Base-by-base conservation (phyloP, 2,329 filamentous ascomycete genomes). In the Ophiostoma montium region DNA sequence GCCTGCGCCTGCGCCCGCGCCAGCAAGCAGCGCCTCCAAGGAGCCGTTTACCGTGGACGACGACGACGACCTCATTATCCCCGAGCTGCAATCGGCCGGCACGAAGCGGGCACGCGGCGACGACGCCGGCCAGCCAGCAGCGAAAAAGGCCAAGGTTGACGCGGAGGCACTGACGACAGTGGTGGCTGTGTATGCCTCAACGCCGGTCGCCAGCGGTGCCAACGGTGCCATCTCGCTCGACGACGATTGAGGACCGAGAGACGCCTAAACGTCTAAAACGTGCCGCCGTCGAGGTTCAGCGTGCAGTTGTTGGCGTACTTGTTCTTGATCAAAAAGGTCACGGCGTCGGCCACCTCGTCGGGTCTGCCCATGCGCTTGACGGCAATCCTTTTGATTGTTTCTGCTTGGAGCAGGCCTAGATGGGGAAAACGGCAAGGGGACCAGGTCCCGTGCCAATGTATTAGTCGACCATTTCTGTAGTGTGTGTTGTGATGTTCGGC, bases 251-350 rank as follows among this genome's bases (percentile, higher is more conserved):
- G 35, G 35, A n/a, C n/a, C n/a, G n/a, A n/a, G n/a, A n/a, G n/a
- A n/a, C n/a, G n/a, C n/a, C n/a, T 64, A 65, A 46, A 84, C 84
- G 62, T 84, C 10, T 31, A 12, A 9, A 44, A 88, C 56, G 94
- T 63, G 1, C 88, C 88, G 15, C 88, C 88, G 63, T 94, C 88
- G 27, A 95, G 70, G 62, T 89, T 92, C 47, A 95, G 70, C 46
- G 89, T 73, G 62, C 86, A 92, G 56, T 94, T 94, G 62, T 90
- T 90, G 50, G 86, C 84, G 65, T 90, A 95, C 54, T 76, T 68
- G 63, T 92, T 94, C 43, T 73, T 72, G 30, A 78, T 82, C 15
- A 94, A 71, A 62, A 94, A 94, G 27, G 82, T 60, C 43, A 83
- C 85, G 49, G 87, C 86, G 59, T 89, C 80, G n/a, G 87, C 86